Evolutionary conservation across 2,329 filamentous ascomycete genomes (phyloP).

Genomic region (Diaporthe helianthi): DNA sequence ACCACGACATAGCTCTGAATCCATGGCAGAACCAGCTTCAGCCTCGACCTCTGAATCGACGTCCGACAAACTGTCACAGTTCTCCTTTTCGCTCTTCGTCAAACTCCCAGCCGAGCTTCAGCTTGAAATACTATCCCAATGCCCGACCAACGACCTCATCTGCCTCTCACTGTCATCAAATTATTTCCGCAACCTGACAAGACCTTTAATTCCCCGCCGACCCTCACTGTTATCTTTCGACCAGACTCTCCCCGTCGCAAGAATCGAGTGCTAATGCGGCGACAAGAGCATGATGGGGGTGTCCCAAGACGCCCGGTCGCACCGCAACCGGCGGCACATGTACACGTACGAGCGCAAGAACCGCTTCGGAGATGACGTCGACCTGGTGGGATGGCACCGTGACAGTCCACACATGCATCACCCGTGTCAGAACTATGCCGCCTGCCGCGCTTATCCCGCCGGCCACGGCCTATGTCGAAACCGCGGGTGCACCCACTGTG

Average conservation of each 20-base stretch:
- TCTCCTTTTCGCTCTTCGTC: background rate
- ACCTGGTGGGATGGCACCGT: too few relatives aligned
- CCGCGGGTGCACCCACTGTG: background rate
- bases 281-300: background rate
- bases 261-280: background rate
- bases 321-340: background rate
- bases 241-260: background rate
- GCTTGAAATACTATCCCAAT: background rate
- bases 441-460: background rate
- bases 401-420: background rate
- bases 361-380: too few relatives aligned
- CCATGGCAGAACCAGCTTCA: background rate
- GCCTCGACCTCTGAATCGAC: background rate
- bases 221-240: background rate
- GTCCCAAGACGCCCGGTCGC: background rate
- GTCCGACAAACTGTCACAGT: background rate
- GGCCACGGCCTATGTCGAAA: background rate
- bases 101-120: background rate
- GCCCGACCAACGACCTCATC: background rate
- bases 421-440: background rate
- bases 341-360: background rate
- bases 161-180: background rate
- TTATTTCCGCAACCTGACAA: background rate
- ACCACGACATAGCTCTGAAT: background rate
- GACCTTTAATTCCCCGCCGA: background rate